phyloP scores from a whole-genome alignment of 305 asterid genomes.

The Plantago coronopus region DNA sequence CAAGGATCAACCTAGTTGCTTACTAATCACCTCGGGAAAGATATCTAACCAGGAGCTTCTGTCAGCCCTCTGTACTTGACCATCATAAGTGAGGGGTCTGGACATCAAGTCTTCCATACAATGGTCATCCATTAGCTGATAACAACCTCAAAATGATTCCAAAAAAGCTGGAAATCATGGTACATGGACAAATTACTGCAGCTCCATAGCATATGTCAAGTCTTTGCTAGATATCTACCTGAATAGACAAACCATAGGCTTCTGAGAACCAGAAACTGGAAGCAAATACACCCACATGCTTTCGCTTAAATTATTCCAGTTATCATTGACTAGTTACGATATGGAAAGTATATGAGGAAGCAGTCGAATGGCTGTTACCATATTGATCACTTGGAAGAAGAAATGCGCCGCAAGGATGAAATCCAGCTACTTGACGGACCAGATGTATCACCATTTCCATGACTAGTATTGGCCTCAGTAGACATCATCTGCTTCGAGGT shows the following conservation, averaged over 20 bases:
- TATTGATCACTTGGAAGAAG: constrained; percentile 67
- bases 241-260: constrained; percentile 4
- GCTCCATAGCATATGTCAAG: constrained; percentile 7
- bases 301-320: background rate
- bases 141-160: constrained; percentile 18
- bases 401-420: constrained; percentile 78
- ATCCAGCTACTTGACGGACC: constrained; percentile 93
- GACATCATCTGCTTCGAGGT: constrained; percentile 50
- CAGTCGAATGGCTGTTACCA: constrained; percentile 23
- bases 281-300: constrained; percentile 15
- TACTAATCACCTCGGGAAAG: constrained; percentile 36
- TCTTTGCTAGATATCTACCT: constrained; percentile 8
- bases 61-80: constrained; percentile 26
- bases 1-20: constrained; percentile 36
- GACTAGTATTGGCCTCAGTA: constrained; percentile 56
- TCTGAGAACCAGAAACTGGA: background rate
- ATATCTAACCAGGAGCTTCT: constrained; percentile 40
- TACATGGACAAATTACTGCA: constrained; percentile 18
- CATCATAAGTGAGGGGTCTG: constrained; percentile 18
- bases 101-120: constrained; percentile 18
- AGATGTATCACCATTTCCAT: constrained; percentile 48
- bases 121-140: constrained; percentile 15
- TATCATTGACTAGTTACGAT: background rate
- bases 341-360: background rate
- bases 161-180: constrained; percentile 21